Conservation (phyloP, 2,329 filamentous ascomycete genomes). For the Botrytis aclada region DNA sequence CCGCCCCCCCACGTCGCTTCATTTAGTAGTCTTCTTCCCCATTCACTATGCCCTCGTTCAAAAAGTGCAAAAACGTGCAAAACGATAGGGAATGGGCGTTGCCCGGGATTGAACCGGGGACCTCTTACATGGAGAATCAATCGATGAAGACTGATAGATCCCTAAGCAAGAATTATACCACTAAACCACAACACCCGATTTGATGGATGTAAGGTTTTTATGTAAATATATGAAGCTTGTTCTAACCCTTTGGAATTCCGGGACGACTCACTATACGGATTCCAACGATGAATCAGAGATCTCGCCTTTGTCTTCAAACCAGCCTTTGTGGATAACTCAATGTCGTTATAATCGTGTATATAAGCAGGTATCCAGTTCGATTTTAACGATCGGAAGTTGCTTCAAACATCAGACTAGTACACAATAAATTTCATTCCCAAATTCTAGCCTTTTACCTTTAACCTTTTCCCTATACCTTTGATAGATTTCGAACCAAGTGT, state of each 20-base stretch:
- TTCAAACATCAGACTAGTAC: not conserved
- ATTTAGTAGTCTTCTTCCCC: not conserved
- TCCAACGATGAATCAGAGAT: not conserved
- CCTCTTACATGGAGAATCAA: slow-evolving; percentile 9
- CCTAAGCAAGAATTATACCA: slow-evolving; percentile 20
- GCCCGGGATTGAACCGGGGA: slow-evolving; percentile 20
- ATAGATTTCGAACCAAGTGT: too few species aligned
- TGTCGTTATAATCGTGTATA: not conserved
- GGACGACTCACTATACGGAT: too few species aligned
- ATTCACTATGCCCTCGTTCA: not conserved
- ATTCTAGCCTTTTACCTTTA: not conserved
- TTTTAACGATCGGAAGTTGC: too few species aligned
- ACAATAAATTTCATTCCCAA: not conserved
- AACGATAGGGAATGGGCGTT: not conserved
- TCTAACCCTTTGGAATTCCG: too few species aligned
- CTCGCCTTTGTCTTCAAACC: not conserved
- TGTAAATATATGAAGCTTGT: rapidly evolving
- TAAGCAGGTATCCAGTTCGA: too few species aligned
- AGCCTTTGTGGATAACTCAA: not conserved
- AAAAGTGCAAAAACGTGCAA: not conserved
- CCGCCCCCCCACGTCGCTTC: not conserved
- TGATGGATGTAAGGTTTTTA: rapidly evolving
- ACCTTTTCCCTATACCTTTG: not conserved
- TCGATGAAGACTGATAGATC: not conserved
- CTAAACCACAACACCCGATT: slow-evolving; percentile 16